Base-by-base conservation (phyloP, 495 filamentous ascomycete genomes). In the Bacidia gigantensis region DNA sequence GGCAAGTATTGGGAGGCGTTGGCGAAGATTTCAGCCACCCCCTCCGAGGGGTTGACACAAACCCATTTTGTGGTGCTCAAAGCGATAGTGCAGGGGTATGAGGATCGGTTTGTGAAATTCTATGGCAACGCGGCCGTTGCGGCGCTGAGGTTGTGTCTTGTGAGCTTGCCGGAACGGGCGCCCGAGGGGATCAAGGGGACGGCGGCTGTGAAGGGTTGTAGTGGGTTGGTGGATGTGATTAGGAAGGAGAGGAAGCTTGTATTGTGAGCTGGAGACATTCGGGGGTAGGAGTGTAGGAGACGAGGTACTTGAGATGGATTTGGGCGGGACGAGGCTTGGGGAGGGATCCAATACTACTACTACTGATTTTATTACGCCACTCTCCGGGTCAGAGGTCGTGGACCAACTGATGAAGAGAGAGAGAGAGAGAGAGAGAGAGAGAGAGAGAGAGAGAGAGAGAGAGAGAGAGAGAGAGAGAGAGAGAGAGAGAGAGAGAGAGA, bases 21-120 rank as follows among this genome's bases (percentile, higher is more conserved):
- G 58, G 75, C 86, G 2, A 73, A 71, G 32, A 83, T 96, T 43
- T 64, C 86, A 57, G 84, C 84, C 60, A 81, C 86, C 0, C 82
- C 87, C 0, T 53, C 79, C 0, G 56, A 65, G 2, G 74, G 86
- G 44, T 70, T 87, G 11, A 83, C 80, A 21, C 74, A 82, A 41
- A 93, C 85, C 0, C 93, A 97, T 49, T 80, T 82, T 52, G 71
- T 84, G 18, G 76, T 90, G 2, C 75, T 99, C 9, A 80, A 84
- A 48, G 75, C 79, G 0, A 80, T 97, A 75, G 69, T 96, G 11
- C 75, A 84, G 22, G 73, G 77, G 14, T 83, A 78, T 24, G 84
- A 80, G 20, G 72, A 75, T 24, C 80, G 81, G 45, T 83, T 97
- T 53, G 64, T 95, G 3, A 68, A 72, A 0, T 82, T 86, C 52